Percentiles rank a stretch among this genome's conserved stretches.
These are phyloP conservation scores for Flaveria linearis DNA, from an alignment of 129 eudicot genomes.

Conservation along the genomic window DNA sequence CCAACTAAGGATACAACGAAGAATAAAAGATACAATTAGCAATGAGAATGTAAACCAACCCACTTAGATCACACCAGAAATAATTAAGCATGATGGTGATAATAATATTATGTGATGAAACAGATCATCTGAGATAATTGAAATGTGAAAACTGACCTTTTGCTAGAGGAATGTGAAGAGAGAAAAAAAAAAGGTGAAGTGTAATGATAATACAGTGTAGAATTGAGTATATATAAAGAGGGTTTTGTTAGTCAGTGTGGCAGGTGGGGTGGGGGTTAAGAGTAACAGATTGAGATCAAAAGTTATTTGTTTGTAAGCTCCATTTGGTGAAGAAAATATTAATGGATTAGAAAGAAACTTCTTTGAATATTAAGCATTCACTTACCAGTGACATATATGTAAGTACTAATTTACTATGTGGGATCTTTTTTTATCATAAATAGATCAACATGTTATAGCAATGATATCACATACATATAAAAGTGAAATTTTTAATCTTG, in stretches of 20 bases:
- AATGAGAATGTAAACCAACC: constrained; percentile 26
- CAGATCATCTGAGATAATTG: constrained; percentile 15
- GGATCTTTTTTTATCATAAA: not conserved
- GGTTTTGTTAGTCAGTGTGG: constrained; percentile 29
- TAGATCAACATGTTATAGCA: not conserved
- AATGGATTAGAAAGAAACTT: constrained; percentile 2
- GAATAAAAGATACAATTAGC: constrained; percentile 10
- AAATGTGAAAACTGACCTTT: constrained; percentile 45
- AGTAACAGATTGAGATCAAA: not conserved
- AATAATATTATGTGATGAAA: constrained; percentile 7
- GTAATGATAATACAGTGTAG: constrained; percentile 26
- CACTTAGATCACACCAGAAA: constrained; percentile 16
- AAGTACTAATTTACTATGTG: not conserved
- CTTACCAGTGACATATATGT: not conserved
- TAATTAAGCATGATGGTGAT: constrained; percentile 20
- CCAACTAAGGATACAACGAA: not conserved
- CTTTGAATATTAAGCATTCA: not conserved
- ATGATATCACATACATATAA: not conserved
- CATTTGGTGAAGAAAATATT: constrained; percentile 17
- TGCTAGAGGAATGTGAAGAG: constrained; percentile 37
- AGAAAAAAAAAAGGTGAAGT: constrained; percentile 25
- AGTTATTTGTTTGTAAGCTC: constrained; percentile 20
- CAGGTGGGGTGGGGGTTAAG: constrained; percentile 37
- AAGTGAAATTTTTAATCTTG: constrained; percentile 8
- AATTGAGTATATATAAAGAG: constrained; percentile 37